A percentile compares a stretch with the other conserved stretches of the same genome.
Evolutionary conservation across 2,329 filamentous ascomycete species (phyloP).

Genomic region (Fusarium sp.): DNA sequence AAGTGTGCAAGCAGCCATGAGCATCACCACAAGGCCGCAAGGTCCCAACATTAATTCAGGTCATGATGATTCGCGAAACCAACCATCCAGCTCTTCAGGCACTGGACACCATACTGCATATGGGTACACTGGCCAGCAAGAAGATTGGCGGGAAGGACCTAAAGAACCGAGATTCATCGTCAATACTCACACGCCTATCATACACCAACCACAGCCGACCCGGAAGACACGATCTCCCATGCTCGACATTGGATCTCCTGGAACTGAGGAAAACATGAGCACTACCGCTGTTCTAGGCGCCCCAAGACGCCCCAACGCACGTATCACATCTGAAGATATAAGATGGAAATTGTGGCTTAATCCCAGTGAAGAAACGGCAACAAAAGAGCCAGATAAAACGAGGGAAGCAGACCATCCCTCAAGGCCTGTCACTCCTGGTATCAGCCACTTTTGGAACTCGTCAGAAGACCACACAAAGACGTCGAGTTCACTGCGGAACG

Average conservation of each 20-base stretch:
- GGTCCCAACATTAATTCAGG: too few relatives aligned
- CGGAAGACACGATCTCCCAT: slow-evolving; percentile 14
- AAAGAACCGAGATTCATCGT: slow-evolving; percentile 33
- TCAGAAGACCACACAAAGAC: slow-evolving; percentile 16
- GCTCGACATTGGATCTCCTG: slow-evolving; percentile 29
- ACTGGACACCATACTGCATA: not conserved
- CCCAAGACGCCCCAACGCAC: not conserved
- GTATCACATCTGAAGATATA: slow-evolving; percentile 30
- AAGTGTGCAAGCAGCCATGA: not conserved
- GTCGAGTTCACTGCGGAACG: not conserved
- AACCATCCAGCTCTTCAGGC: not conserved
- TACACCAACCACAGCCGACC: slow-evolving; percentile 47
- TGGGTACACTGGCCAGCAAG: not conserved
- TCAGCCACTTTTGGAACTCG: slow-evolving; percentile 25
- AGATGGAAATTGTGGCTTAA: slow-evolving; percentile 42
- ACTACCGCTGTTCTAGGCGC: slow-evolving; percentile 25
- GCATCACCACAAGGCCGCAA: not conserved
- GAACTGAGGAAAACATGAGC: slow-evolving; percentile 25
- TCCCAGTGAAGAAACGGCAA: not conserved
- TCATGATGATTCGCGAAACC: not conserved
- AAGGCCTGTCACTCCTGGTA: slow-evolving; percentile 27
- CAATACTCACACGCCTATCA: slow-evolving; percentile 22
- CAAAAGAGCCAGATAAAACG: not conserved
- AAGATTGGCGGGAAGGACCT: not conserved
- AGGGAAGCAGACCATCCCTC: not conserved